Conservation (phyloP, 2,329 filamentous ascomycete species). For the Monosporascus cannonballus region DNA sequence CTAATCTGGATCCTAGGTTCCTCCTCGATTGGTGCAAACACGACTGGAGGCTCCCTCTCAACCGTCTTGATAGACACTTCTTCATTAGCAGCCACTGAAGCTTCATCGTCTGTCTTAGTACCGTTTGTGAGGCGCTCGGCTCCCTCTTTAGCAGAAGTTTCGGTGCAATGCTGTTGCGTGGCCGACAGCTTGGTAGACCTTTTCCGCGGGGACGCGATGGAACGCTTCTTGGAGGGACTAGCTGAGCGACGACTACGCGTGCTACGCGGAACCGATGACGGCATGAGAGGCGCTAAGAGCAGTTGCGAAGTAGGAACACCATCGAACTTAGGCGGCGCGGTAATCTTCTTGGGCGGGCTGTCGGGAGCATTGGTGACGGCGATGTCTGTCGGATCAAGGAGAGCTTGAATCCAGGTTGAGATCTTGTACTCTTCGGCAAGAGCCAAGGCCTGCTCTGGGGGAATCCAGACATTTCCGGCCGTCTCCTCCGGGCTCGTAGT, state of each 20-base stretch:
- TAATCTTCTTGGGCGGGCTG: conserved; percentile 69
- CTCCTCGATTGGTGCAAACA: conserved; percentile 47
- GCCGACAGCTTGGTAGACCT: conserved; percentile 38
- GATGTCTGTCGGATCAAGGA: conserved; percentile 84
- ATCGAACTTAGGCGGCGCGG: conserved; percentile 75
- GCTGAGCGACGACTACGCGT: conserved; percentile 49
- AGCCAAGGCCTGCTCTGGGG: conserved; percentile 71
- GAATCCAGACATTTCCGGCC: conserved; percentile 94
- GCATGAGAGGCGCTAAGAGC: conserved; percentile 43
- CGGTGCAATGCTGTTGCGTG: conserved; percentile 32
- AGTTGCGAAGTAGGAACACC: conserved; percentile 36
- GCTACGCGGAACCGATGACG: conserved; percentile 37
- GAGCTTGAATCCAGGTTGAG: conserved; percentile 79
- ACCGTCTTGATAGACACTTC: conserved; percentile 38
- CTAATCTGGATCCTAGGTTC: conserved; percentile 62
- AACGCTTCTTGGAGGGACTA: conserved; percentile 51
- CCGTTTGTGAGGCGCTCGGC: conserved; percentile 22
- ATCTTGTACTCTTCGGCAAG: conserved; percentile 87
- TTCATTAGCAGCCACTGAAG: conserved; percentile 33
- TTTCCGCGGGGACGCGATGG: conserved; percentile 49
- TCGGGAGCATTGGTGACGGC: conserved; percentile 46
- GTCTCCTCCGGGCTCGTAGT: conserved; percentile 87
- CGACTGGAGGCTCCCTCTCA: conserved; percentile 42
- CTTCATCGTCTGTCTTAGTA: conserved; percentile 42
- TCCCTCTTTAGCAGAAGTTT: conserved; percentile 25